Percentiles rank a stretch among this genome's conserved stretches.
These are phyloP conservation scores for Alternaria arbusti DNA, from an alignment of 2,329 filamentous ascomycete species.

Conservation along the genomic window DNA sequence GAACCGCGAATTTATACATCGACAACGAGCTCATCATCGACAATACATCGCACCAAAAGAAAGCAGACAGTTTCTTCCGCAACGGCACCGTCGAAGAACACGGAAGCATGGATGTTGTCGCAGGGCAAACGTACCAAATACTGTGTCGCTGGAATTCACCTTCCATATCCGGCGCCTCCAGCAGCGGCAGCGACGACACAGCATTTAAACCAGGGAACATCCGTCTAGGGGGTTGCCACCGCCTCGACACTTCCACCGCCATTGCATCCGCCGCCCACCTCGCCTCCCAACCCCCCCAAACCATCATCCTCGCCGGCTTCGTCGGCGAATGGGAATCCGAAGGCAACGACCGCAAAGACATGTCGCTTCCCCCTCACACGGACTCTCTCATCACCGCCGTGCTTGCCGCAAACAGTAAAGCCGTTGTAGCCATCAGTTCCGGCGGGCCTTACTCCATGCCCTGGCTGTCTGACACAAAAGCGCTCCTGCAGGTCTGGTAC, in stretches of 20 bases:
- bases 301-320: neutral
- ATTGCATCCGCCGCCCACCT: no score
- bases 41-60: neutral
- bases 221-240: no score
- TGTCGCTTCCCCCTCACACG: constrained; percentile 61
- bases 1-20: constrained; percentile 43
- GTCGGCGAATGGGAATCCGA: constrained; percentile 68
- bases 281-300: no score
- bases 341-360: constrained; percentile 64
- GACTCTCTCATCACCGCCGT: constrained; percentile 67
- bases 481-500: constrained; percentile 77
- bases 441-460: constrained; percentile 78
- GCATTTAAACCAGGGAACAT: no score
- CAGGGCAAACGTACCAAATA: no score
- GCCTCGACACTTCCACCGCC: no score
- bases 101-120: no score
- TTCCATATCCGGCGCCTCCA: no score
- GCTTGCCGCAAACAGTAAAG: constrained; percentile 66
- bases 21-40: constrained; percentile 15
- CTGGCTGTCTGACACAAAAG: constrained; percentile 78
- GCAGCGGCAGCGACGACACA: no score
- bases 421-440: constrained; percentile 81
- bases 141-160: no score
- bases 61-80: no score
- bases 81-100: no score